phyloP scores from a whole-genome alignment of 1,139 yeast genomes.

The Eremothecium gossypii region DNA sequence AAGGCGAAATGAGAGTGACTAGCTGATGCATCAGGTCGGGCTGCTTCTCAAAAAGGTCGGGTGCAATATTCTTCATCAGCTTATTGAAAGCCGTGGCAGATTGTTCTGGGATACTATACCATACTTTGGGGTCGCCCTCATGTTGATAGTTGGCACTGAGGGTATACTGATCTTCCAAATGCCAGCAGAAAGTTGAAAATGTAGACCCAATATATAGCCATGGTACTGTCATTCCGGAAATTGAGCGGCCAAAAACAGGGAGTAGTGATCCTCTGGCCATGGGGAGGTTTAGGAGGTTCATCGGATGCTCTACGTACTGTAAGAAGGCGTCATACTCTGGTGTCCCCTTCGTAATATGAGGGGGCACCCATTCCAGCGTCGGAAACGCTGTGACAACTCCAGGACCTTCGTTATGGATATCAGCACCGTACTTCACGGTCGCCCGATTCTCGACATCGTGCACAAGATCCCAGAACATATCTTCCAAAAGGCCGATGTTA shows the following conservation, averaged over 20 bases:
- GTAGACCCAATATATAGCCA: conserved; percentile 74
- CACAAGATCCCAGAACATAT: conserved; percentile 47
- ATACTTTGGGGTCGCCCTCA: conserved; percentile 62
- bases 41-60: conserved; percentile 76
- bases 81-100: conserved; percentile 47
- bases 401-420: conserved; percentile 50
- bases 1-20: conserved; percentile 72
- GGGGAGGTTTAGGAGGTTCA: conserved; percentile 60
- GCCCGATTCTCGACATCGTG: conserved; percentile 40
- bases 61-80: conserved; percentile 51
- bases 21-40: conserved; percentile 85
- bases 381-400: conserved; percentile 68
- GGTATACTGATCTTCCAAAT: conserved; percentile 74
- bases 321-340: conserved; percentile 28
- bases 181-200: conserved; percentile 78
- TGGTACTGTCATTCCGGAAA: conserved; percentile 77
- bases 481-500: conserved; percentile 39
- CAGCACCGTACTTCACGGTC: conserved; percentile 69
- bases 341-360: conserved; percentile 12
- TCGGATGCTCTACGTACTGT: conserved; percentile 46
- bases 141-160: conserved; percentile 72
- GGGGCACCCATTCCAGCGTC: conserved; percentile 27
- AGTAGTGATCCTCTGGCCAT: conserved; percentile 56
- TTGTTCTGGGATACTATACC: conserved; percentile 67
- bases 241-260: conserved; percentile 48